Base-by-base conservation (phyloP, 805 yeast genomes). In the Vanderwaltozyma yarrowii region DNA sequence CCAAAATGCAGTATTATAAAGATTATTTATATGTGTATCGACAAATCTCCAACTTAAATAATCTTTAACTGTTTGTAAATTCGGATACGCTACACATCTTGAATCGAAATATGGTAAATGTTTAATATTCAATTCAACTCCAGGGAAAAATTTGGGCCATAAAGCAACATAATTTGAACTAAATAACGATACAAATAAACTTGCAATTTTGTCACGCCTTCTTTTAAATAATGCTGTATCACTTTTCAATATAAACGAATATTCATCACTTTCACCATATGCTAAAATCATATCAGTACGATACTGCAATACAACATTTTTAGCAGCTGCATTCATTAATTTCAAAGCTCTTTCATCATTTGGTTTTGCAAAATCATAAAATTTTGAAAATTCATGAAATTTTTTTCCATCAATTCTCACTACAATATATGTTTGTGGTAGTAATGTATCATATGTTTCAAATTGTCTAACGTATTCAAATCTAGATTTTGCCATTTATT, bases 231-330 rank as follows among this genome's bases (percentile, higher is more conserved):
- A 57, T 2, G 62, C 62, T n/a, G 92, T 76, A 24, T 66, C 66
- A 32, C 70, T 73, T 25, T 76, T 65, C 37, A 92, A 61, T 5
- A 89, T 71, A 58, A 89, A 89, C 12, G 89, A 80, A 56, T 82
- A 92, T 62, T 92, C 98, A 59, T 92, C 98, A 28, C 94, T 80
- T 51, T 92, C 97, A 0, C 98, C 98, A 55, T 81, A 92, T 0
- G 95, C 95, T 56, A 88, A 45, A 9, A 78, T 51, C 0, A 85
- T 70, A 45, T 92, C 97, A n/a, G 47, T 53, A 8, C 81, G 74
- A 30, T 85, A 73, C 28, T 71, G 67, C 24, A 69, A 59, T 65
- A 83, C 71, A 10, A 87, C 70, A 34, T 73, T 70, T 42, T 56
- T 49, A 0, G 97, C 97, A 3, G 95, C 77, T 2, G 69, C 65